Percentiles rank a stretch among this genome's conserved stretches.
Conservation (phyloP, 2,329 filamentous ascomycete genomes). For the Xylaria sp. region DNA sequence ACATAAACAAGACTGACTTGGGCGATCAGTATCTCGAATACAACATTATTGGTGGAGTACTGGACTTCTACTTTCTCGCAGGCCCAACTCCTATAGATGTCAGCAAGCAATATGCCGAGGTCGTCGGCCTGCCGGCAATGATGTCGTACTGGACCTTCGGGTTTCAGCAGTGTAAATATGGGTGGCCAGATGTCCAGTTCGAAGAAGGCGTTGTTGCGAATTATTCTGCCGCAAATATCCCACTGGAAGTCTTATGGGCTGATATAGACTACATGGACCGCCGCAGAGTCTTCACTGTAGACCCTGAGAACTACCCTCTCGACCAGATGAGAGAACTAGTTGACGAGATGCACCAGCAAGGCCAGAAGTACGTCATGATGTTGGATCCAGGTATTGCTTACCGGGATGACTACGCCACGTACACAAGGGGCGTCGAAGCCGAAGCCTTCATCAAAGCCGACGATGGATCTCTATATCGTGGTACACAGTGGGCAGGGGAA, state of each 20-base stretch:
- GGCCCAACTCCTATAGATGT: conserved; percentile 56
- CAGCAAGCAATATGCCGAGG: conserved; percentile 54
- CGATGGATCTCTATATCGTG: conserved; percentile 53
- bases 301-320: conserved; percentile 59
- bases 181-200: conserved; percentile 59
- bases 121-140: conserved; percentile 57
- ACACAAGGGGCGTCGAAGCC: conserved; percentile 44
- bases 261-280: conserved; percentile 61
- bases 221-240: conserved; percentile 61
- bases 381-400: conserved; percentile 62
- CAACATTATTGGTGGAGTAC: conserved; percentile 68
- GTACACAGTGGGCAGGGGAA: conserved; percentile 70
- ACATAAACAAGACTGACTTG: conserved; percentile 41
- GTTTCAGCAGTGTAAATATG: conserved; percentile 59
- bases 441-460: conserved; percentile 46
- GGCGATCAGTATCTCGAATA: conserved; percentile 70
- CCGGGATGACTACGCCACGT: conserved; percentile 38
- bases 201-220: conserved; percentile 63
- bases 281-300: conserved; percentile 59
- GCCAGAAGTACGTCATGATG: conserved; percentile 70
- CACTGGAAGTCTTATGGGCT: conserved; percentile 64
- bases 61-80: conserved; percentile 64
- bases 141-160: conserved; percentile 60
- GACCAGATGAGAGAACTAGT: conserved; percentile 63
- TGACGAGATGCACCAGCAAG: conserved; percentile 59